phyloP scores from a whole-genome alignment of 345 rosid genomes.

The Eucalyptus albens region DNA sequence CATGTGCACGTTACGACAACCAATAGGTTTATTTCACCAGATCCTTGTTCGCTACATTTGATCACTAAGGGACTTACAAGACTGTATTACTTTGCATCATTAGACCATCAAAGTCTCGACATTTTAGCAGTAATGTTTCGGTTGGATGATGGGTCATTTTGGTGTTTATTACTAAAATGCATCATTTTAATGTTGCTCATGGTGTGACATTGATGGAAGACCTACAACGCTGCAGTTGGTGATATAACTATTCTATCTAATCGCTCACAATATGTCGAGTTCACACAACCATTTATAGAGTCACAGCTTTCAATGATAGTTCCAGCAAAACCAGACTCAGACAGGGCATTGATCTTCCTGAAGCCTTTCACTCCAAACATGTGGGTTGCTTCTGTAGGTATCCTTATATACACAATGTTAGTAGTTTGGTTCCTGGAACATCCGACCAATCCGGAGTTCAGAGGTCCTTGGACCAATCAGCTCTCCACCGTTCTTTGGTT shows the following conservation, averaged over 20 bases:
- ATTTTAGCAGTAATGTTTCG: neutral
- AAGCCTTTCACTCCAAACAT: conserved; percentile 35
- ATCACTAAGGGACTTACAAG: neutral
- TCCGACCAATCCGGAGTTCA: conserved; percentile 18
- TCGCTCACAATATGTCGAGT: conserved; percentile 18
- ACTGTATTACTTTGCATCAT: neutral
- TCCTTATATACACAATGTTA: conserved; percentile 26
- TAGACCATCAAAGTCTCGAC: neutral
- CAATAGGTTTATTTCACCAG: neutral
- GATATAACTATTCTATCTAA: conserved; percentile 31
- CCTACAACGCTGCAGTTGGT: conserved; percentile 26
- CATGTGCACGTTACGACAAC: neutral
- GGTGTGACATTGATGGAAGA: conserved; percentile 5
- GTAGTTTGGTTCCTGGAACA: conserved; percentile 41
- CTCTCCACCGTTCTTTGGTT: conserved; percentile 25
- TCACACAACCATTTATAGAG: conserved; percentile 34
- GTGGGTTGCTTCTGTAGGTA: conserved; percentile 30
- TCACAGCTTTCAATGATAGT: conserved; percentile 43
- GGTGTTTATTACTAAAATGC: neutral
- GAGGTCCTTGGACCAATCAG: conserved; percentile 20
- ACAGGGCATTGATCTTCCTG: conserved; percentile 27
- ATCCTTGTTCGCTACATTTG: neutral
- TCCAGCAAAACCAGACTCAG: neutral
- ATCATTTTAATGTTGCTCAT: neutral
- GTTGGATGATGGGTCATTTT: neutral